These are phyloP conservation scores for Schrenkiella parvula DNA, from an alignment of 345 rosid species.

Conservation along the genomic window DNA sequence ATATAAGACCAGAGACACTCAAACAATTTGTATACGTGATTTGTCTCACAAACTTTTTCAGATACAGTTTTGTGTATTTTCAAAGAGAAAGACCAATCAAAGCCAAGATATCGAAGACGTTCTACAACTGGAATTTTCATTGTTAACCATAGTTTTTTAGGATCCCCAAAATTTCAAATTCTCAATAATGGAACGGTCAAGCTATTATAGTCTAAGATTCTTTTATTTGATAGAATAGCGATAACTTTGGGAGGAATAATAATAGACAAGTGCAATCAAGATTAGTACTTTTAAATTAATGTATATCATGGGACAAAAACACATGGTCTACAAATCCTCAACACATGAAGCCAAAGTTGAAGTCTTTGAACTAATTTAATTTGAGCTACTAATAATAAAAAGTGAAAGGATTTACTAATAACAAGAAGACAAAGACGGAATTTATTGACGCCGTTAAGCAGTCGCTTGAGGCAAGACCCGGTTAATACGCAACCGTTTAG, in stretches of 20 bases:
- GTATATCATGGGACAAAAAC: conserved; percentile 14
- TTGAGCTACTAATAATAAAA: background rate
- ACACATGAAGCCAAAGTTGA: conserved; percentile 14
- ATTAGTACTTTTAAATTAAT: background rate
- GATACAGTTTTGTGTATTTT: no score
- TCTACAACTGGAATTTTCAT: background rate
- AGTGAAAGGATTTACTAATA: background rate
- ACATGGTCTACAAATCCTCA: conserved; percentile 16
- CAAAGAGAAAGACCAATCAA: background rate
- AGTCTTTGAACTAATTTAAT: background rate
- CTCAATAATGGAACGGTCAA: background rate
- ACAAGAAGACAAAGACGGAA: background rate
- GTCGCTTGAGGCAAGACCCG: background rate
- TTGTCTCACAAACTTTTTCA: no score
- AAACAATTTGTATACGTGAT: background rate
- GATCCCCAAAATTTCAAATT: background rate
- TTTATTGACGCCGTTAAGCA: conserved; percentile 5
- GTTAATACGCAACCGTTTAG: background rate
- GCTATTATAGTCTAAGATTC: background rate
- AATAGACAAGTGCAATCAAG: background rate
- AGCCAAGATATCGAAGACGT: background rate
- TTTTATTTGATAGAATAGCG: background rate
- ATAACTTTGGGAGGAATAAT: background rate
- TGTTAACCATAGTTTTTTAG: background rate
- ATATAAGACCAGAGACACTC: background rate